These are phyloP conservation scores for Metarhizium guizhouense DNA, from an alignment of 2,329 filamentous ascomycete species.

Conservation along the genomic window DNA sequence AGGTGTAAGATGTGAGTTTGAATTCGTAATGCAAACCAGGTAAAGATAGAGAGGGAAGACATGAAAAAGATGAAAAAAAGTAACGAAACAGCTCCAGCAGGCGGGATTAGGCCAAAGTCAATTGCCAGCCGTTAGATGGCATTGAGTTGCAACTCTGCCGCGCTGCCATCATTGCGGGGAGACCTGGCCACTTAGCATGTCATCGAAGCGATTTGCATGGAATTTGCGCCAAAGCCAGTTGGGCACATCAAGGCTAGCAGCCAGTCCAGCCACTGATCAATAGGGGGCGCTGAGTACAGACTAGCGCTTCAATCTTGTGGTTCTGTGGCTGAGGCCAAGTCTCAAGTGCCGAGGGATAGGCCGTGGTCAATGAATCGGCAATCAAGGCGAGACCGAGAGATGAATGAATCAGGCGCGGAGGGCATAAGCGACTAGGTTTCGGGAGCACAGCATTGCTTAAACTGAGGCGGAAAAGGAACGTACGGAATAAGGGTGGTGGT, in stretches of 20 bases:
- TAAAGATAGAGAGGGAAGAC: too few relatives aligned
- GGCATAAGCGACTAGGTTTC: not conserved
- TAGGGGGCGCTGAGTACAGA: not conserved
- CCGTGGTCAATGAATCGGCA: not conserved
- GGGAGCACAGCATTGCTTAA: not conserved
- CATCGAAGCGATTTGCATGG: too few relatives aligned
- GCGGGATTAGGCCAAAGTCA: too few relatives aligned
- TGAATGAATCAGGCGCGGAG: not conserved
- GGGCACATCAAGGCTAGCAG: not conserved
- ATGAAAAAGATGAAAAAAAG: too few relatives aligned
- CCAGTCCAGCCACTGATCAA: not conserved
- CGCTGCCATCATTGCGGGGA: too few relatives aligned
- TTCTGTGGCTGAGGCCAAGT: not conserved
- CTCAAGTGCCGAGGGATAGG: not conserved
- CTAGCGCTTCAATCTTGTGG: not conserved
- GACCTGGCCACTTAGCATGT: too few relatives aligned
- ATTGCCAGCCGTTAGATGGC: too few relatives aligned
- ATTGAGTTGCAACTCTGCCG: too few relatives aligned
- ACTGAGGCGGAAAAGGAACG: constrained; percentile 6
- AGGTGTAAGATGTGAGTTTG: not conserved
- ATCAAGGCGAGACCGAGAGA: too few relatives aligned
- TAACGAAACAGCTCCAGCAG: too few relatives aligned
- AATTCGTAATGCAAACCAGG: not conserved
- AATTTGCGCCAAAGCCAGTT: not conserved
- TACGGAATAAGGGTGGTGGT: constrained; percentile 44